Evolutionary conservation across 176 grass and related monocot species (phyloP).

Genomic region (Areca catechu): DNA sequence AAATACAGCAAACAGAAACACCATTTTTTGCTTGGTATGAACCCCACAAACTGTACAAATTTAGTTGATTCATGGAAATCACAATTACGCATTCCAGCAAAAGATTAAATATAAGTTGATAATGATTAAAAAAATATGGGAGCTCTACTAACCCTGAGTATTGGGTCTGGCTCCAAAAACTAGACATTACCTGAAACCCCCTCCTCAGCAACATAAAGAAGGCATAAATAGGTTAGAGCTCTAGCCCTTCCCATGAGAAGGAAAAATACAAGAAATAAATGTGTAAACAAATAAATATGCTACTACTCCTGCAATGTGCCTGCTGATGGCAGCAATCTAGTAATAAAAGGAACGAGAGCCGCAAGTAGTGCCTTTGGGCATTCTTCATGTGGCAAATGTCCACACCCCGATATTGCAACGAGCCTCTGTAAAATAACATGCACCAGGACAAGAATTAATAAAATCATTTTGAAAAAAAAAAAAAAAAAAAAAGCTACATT

Average conservation of each 20-base stretch:
- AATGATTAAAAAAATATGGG: slow-evolving; percentile 30
- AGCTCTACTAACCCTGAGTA: slow-evolving; percentile 79
- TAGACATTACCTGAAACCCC: slow-evolving; percentile 26
- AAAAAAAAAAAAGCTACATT: too few species aligned
- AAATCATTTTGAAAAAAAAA: too few species aligned
- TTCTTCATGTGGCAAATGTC: slow-evolving; percentile 94
- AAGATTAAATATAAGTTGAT: slow-evolving; percentile 31
- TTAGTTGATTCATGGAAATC: slow-evolving; percentile 69
- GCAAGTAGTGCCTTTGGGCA: slow-evolving; percentile 84
- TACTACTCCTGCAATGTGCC: slow-evolving; percentile 58
- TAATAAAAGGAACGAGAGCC: slow-evolving; percentile 80
- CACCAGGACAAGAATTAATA: too few species aligned
- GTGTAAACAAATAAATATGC: slow-evolving; percentile 22
- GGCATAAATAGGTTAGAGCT: slow-evolving; percentile 18
- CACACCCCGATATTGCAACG: slow-evolving; percentile 78
- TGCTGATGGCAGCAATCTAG: slow-evolving; percentile 54
- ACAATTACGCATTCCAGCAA: neutral
- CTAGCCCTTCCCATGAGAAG: slow-evolving; percentile 16
- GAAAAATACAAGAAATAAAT: neutral
- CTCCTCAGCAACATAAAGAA: slow-evolving; percentile 22
- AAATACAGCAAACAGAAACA: too few species aligned
- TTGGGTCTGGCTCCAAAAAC: slow-evolving; percentile 67
- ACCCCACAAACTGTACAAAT: slow-evolving; percentile 44
- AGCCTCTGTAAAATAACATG: slow-evolving; percentile 46
- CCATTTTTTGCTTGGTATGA: too few species aligned